Evolutionary conservation across 768 basidiomycete genomes (phyloP), one percentile per base, ranked within the genome.

Genomic region (Xerocomellus chrysenteron): DNA sequence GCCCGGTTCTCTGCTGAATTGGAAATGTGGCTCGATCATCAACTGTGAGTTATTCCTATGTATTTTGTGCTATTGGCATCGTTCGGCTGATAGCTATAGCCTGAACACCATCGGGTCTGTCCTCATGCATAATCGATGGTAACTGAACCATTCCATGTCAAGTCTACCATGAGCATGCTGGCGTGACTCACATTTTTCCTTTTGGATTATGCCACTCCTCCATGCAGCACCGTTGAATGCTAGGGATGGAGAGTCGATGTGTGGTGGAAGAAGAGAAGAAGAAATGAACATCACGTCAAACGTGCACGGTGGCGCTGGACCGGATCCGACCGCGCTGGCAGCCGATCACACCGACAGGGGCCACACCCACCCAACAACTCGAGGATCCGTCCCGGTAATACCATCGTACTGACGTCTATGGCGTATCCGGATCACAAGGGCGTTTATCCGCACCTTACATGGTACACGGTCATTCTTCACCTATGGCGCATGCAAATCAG

Each of bases 21-120:
- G 57, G 56, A 63, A 70, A 63, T 59, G 60, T 36, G 47, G 59
- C 54, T 49, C 33, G 63, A 69, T 68, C 65, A 69, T 68, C 65
- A 42, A 35, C 28, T 44, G 37, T 35, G 35, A 47, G 44, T 45
- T 19, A 45, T 55, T 44, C 54, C 30, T 32, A 53, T 44, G 47
- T 30, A 17, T 49, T 62, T 37, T 32, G 55, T 51, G 45, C 21
- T 43, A 56, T 40, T 57, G 44, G 51, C 54, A 44, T 55, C 41
- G 54, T 55, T 47, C 44, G 30, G 43, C 47, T 43, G 50, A 45
- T 46, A 36, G 28, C 17, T 55, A 40, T 42, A 30, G 39, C 30
- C 32, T 44, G 24, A 26, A 40, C 40, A 14, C n/a, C 33, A 40
- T 30, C 16, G 42, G n/a, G 47, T 50, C 55, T 54, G 58, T 48